These are phyloP conservation scores for Penicillium rolfsii DNA, from an alignment of 2,329 filamentous ascomycete species.

Conservation along the genomic window DNA sequence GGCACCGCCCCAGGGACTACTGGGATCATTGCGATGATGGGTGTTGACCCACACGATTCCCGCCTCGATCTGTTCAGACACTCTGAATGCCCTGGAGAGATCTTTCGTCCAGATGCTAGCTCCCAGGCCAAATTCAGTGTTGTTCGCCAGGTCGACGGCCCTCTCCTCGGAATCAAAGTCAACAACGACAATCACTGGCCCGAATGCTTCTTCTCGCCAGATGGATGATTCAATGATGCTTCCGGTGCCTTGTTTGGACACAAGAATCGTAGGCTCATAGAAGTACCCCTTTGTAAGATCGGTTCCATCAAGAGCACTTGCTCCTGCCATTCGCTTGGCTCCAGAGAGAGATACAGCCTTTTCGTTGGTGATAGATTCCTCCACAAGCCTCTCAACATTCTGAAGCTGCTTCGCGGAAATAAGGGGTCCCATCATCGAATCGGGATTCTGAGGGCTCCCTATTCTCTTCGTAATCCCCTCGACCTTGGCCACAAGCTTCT, in stretches of 20 bases:
- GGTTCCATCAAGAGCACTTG: slow-evolving; percentile 20
- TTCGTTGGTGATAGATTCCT: slow-evolving; percentile 4
- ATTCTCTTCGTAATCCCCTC: slow-evolving; percentile 46
- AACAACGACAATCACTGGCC: slow-evolving; percentile 55
- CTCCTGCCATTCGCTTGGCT: slow-evolving; percentile 19
- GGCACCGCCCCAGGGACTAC: slow-evolving; percentile 70
- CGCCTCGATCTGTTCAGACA: slow-evolving; percentile 53
- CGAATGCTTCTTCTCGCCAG: slow-evolving; percentile 54
- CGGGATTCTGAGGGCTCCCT: slow-evolving; percentile 17
- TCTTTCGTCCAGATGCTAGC: slow-evolving; percentile 57
- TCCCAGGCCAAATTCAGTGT: slow-evolving; percentile 55
- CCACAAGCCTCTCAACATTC: slow-evolving; percentile 19
- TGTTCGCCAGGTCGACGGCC: slow-evolving; percentile 54
- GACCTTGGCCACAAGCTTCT: slow-evolving; percentile 49
- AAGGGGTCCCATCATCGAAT: slow-evolving; percentile 27
- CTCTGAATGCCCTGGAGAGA: slow-evolving; percentile 52
- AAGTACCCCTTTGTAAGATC: slow-evolving; percentile 24
- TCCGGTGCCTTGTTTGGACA: slow-evolving; percentile 2
- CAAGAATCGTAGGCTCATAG: slow-evolving; percentile 24
- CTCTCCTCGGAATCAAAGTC: slow-evolving; percentile 53
- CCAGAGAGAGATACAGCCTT: slow-evolving; percentile 11
- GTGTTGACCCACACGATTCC: slow-evolving; percentile 55
- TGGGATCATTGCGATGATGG: slow-evolving; percentile 74
- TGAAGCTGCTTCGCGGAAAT: slow-evolving; percentile 22
- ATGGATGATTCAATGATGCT: slow-evolving; percentile 31